phyloP scores from a whole-genome alignment of 768 basidiomycete species.

The Trametes gibbosa region DNA sequence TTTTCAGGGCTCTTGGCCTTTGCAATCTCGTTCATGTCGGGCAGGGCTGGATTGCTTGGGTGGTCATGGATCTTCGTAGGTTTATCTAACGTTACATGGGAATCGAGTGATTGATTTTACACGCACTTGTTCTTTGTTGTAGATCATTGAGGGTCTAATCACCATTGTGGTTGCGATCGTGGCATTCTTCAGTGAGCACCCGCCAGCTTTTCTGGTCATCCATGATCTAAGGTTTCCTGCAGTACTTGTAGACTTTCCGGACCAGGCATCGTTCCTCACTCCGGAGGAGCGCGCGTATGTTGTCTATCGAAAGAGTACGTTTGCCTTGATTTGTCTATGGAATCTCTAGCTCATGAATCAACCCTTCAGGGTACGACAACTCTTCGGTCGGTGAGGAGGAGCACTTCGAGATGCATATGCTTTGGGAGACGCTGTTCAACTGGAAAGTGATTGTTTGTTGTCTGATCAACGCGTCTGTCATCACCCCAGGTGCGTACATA shows the following conservation, averaged over 20 bases:
- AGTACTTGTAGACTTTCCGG: conserved; percentile 64
- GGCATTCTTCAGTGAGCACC: conserved; percentile 17
- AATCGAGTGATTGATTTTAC: too few relatives aligned
- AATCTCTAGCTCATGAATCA: not conserved
- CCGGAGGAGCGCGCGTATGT: conserved; percentile 56
- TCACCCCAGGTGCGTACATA: not conserved
- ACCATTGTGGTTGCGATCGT: conserved; percentile 54
- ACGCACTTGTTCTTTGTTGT: too few relatives aligned
- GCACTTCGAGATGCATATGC: conserved; percentile 49
- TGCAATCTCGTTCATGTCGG: conserved; percentile 35
- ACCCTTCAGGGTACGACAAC: conserved; percentile 46
- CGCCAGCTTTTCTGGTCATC: too few relatives aligned
- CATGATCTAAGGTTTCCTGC: not conserved
- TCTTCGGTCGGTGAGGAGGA: conserved; percentile 61
- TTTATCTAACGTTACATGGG: not conserved
- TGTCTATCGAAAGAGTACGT: conserved; percentile 7
- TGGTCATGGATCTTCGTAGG: conserved; percentile 36
- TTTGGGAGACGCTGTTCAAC: conserved; percentile 52
- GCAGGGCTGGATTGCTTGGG: conserved; percentile 26
- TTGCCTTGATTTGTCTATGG: too few relatives aligned
- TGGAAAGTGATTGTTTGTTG: conserved; percentile 36
- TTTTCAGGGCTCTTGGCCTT: conserved; percentile 34
- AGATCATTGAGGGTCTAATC: conserved; percentile 63
- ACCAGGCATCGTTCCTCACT: conserved; percentile 58
- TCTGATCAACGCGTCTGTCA: conserved; percentile 2